These are phyloP conservation scores for Acer saccharum DNA, from an alignment of 345 rosid species.

Conservation along the genomic window DNA sequence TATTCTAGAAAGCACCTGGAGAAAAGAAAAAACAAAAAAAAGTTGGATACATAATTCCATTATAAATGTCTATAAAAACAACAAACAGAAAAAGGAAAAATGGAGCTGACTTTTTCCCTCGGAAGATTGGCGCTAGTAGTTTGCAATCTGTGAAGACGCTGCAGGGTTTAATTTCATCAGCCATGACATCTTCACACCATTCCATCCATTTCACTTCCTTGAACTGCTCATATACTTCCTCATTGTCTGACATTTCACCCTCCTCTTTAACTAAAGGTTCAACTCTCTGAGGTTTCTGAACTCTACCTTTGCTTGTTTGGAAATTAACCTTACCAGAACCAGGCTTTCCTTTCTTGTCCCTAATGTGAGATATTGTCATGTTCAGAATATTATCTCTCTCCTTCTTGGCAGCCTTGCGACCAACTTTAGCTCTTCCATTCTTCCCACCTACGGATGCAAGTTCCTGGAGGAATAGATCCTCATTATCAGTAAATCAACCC, in stretches of 20 bases:
- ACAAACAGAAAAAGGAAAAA: background rate
- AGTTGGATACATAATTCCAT: constrained; percentile 1
- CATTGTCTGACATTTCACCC: constrained; percentile 99
- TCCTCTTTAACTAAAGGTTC: constrained; percentile 92
- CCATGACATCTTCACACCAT: constrained; percentile 99
- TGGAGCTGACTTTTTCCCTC: constrained; percentile 67
- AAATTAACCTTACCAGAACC: constrained; percentile 45
- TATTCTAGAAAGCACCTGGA: constrained; percentile 90
- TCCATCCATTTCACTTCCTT: constrained; percentile 99
- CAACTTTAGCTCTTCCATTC: constrained; percentile 58
- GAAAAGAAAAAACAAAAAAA: constrained; percentile 7
- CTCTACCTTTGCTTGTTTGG: constrained; percentile 45
- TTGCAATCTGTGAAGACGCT: constrained; percentile 81
- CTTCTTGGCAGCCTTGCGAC: constrained; percentile 75
- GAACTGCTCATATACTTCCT: constrained; percentile 92
- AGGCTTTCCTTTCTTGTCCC: constrained; percentile 59
- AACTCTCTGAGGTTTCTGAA: constrained; percentile 60
- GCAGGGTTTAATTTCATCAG: constrained; percentile 75
- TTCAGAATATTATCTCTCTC: constrained; percentile 53
- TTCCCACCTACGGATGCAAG: constrained; percentile 81
- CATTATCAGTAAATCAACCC: constrained; percentile 18
- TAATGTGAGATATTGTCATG: constrained; percentile 40
- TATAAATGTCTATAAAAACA: background rate
- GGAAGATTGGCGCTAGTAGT: constrained; percentile 97
- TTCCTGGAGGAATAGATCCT: constrained; percentile 50